Evolutionary conservation across 768 basidiomycete genomes (phyloP).

Genomic region (Rhizopogon salebrosus): DNA sequence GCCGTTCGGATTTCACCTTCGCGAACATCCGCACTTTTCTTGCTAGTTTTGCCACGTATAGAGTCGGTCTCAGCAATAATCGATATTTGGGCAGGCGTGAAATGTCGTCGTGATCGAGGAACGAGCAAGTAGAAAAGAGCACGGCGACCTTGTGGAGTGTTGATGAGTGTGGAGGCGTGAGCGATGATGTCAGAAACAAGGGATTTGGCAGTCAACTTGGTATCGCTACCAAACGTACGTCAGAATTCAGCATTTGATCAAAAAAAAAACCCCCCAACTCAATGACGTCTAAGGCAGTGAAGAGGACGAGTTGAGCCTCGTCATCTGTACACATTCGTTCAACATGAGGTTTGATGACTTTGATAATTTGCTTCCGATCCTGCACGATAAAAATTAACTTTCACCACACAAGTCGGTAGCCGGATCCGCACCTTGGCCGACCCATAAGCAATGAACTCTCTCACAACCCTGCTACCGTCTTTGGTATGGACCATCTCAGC

Average conservation of each 20-base stretch:
- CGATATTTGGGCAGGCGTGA: conserved; percentile 75
- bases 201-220: conserved; percentile 81
- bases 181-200: conserved; percentile 66
- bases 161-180: conserved; percentile 51
- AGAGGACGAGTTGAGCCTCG: conserved; percentile 85
- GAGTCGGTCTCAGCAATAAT: conserved; percentile 71
- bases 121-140: conserved; percentile 78
- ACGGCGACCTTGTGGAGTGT: conserved; percentile 71
- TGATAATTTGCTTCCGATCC: conserved; percentile 91
- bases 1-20: conserved; percentile 67
- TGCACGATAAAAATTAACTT: conserved; percentile 17
- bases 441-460: conserved; percentile 80
- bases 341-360: conserved; percentile 84
- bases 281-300: conserved; percentile 84
- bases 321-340: conserved; percentile 85
- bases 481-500: conserved; percentile 94
- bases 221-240: conserved; percentile 55
- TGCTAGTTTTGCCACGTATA: conserved; percentile 69
- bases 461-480: conserved; percentile 81
- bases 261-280: conserved; percentile 58
- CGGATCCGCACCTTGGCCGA: conserved; percentile 62
- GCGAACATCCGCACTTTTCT: conserved; percentile 65
- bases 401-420: too few species aligned
- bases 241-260: neutral
- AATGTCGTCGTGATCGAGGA: conserved; percentile 81